Evolutionary conservation across 768 basidiomycete species (phyloP), one percentile per base, ranked within the genome.

Genomic region (Mycena leptocephala): DNA sequence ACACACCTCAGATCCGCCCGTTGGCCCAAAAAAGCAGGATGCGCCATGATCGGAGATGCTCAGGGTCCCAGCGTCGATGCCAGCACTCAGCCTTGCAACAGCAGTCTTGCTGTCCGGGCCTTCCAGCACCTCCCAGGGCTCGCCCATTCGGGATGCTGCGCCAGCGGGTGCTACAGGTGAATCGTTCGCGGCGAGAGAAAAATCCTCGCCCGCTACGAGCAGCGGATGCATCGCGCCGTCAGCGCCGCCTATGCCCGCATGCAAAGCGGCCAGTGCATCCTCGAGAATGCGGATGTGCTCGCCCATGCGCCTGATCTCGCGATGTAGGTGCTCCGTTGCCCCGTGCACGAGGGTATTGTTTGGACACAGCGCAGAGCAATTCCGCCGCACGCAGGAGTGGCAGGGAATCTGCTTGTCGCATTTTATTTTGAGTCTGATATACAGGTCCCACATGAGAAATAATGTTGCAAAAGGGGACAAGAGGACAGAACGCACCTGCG

Each of bases 321-420:
- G 87, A 82, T 94, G 92, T 22, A 93, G 89, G 63, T 93, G 93
- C 79, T 92, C 92, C 8, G 92, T 93, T 95, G 93, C 16, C 94
- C 94, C n/a, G 94, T 95, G n/a, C 0, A 94, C 90, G n/a, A 95
- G 86, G 88, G 76, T 68, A 91, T 93, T 94, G 80, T 94, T 94
- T 7, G 94, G 94, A 83, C 94, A 95, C 26, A 95, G 80, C 2
- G 92, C 88, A 39, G 90, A 90, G 80, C 94, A 95, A 32, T 94
- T 93, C 79, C 94, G 85, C 78, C 94, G 85, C 91, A 93, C 78
- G 82, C 94, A 95, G 0, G 93, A 94, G 81, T 94, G 93, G 81
- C 94, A 95, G 13, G 94, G 94, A 68, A 95, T 93, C 77, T 93
- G 90, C 87, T 95, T 95, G 90, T 95, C 93, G 86, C 94, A 95